Conservation (phyloP, 495 filamentous ascomycete species). For the Talaromyces adpressus region DNA sequence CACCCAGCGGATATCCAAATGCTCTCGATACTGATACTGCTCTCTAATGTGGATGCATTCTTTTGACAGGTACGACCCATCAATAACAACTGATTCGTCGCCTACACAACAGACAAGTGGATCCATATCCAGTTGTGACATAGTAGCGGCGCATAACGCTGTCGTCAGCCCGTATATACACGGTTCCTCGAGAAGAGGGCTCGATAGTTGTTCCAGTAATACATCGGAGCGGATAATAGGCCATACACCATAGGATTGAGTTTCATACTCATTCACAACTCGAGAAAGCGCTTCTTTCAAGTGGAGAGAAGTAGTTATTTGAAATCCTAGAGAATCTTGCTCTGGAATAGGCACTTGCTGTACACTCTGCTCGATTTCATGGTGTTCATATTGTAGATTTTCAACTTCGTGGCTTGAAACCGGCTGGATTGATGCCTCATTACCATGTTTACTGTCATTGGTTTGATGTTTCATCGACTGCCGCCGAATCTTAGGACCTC, state of each 20-base stretch:
- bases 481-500: constrained; percentile 24
- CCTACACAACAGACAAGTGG: constrained; percentile 7
- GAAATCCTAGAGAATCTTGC: neutral
- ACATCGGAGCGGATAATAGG: constrained; percentile 20
- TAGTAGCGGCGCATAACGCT: constrained; percentile 27
- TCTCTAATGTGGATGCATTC: constrained; percentile 19
- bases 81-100: constrained; percentile 7
- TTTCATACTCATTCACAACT: constrained; percentile 18
- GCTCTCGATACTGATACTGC: constrained; percentile 8
- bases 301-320: neutral
- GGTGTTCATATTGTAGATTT: neutral
- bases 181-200: neutral
- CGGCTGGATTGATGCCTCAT: neutral
- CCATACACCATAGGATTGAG: constrained; percentile 26
- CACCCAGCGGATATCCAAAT: constrained; percentile 15
- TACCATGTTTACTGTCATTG: neutral
- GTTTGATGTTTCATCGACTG: neutral
- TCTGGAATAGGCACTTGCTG: neutral
- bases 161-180: constrained; percentile 14
- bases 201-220: constrained; percentile 14
- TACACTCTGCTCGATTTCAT: neutral
- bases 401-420: neutral
- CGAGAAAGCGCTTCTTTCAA: neutral
- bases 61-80: constrained; percentile 17
- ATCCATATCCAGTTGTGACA: constrained; percentile 24